These are phyloP conservation scores for Aspergillus egyptiacus DNA, from an alignment of 495 filamentous ascomycete species.

Conservation along the genomic window DNA sequence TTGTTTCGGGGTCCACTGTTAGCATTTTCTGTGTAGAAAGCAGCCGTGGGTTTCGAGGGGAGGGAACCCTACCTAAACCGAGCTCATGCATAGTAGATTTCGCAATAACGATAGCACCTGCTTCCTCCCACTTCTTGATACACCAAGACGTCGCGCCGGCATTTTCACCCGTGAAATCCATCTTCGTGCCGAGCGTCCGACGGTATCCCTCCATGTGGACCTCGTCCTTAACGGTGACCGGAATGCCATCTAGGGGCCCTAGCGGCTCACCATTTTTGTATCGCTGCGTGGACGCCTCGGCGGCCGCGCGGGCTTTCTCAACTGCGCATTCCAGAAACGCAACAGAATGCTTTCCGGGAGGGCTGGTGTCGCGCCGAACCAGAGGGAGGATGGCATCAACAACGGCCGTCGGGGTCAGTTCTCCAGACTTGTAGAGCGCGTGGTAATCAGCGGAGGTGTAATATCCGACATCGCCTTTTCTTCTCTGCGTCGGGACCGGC, in stretches of 20 bases:
- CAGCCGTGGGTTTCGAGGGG: background rate
- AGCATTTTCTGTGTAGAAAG: too few relatives aligned
- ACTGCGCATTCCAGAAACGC: conserved; percentile 61
- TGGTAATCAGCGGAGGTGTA: conserved; percentile 74
- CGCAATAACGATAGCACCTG: conserved; percentile 75
- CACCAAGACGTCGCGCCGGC: conserved; percentile 60
- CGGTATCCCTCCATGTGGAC: conserved; percentile 68
- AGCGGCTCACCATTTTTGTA: conserved; percentile 59
- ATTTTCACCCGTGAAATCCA: conserved; percentile 48
- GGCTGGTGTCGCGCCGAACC: conserved; percentile 51
- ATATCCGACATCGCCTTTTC: conserved; percentile 45
- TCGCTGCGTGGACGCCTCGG: conserved; percentile 62
- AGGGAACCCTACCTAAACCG: conserved; percentile 52
- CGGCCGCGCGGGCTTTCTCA: conserved; percentile 58
- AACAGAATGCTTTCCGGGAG: conserved; percentile 53
- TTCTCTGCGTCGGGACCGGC: conserved; percentile 19
- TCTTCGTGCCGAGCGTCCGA: conserved; percentile 54
- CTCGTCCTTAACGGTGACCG: conserved; percentile 83
- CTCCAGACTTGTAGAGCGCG: conserved; percentile 59
- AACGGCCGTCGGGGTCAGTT: conserved; percentile 65
- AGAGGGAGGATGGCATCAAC: conserved; percentile 63
- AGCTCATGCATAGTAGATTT: conserved; percentile 92
- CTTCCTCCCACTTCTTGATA: conserved; percentile 65
- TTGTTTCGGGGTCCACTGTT: too few relatives aligned
- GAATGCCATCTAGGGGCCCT: conserved; percentile 74